These are phyloP conservation scores for Hymenoscyphus albidus DNA, from an alignment of 2,329 filamentous ascomycete genomes.

Conservation along the genomic window DNA sequence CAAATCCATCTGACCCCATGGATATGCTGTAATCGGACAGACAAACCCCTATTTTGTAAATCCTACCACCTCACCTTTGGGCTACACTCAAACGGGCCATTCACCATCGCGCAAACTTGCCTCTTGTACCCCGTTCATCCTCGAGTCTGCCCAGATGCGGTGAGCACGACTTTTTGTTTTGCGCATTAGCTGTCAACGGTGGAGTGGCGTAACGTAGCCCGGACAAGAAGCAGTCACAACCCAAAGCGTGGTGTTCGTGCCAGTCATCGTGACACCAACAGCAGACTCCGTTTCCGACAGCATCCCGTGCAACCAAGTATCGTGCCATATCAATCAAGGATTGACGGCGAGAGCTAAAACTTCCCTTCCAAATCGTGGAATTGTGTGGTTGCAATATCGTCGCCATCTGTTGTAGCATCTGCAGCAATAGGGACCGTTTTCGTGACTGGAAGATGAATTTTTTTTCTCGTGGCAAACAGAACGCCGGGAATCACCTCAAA, in stretches of 20 bases:
- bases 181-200: neutral
- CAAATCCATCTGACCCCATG: neutral
- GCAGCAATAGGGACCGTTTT: neutral
- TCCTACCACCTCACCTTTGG: neutral
- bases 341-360: neutral
- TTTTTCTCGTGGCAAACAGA: neutral
- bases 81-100: neutral
- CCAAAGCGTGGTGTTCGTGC: slow-evolving; percentile 6
- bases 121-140: neutral
- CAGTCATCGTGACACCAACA: neutral
- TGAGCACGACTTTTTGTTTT: neutral
- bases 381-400: neutral
- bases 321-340: neutral
- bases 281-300: slow-evolving; percentile 1
- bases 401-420: neutral
- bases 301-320: neutral
- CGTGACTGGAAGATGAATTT: neutral
- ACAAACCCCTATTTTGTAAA: neutral
- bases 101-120: neutral
- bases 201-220: slow-evolving; percentile 8
- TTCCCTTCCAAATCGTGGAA: neutral
- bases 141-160: neutral
- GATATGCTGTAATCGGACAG: neutral
- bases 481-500: neutral
- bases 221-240: neutral